phyloP scores from a whole-genome alignment of 768 basidiomycete genomes.

The Pisolithus marmoratus region DNA sequence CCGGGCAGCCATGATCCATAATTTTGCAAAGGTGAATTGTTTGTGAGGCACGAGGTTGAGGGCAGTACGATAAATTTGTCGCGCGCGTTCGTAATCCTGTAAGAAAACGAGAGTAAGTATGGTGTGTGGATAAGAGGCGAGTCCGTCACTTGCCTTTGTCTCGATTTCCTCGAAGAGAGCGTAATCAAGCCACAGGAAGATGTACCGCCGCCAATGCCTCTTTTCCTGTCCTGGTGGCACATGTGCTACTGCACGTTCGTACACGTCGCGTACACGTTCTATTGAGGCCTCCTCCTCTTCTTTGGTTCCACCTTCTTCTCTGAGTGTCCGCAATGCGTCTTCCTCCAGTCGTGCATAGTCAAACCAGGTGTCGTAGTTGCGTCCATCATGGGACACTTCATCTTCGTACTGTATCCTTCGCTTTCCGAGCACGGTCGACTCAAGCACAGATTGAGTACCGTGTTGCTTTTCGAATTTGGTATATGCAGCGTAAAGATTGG shows the following conservation, averaged over 20 bases:
- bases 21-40: constrained; percentile 94
- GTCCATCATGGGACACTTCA: constrained; percentile 83
- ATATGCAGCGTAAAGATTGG: constrained; percentile 81
- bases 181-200: constrained; percentile 93
- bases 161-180: constrained; percentile 97
- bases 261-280: constrained; percentile 81
- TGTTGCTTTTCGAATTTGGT: constrained; percentile 99
- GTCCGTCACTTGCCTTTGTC: constrained; percentile 56
- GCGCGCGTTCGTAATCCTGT: constrained; percentile 77
- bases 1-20: constrained; percentile 89
- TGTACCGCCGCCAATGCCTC: constrained; percentile 84
- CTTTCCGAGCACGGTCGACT: constrained; percentile 92
- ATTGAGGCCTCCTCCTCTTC: constrained; percentile 63
- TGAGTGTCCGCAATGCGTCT: constrained; percentile 70
- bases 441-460: constrained; percentile 81
- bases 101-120: constrained; percentile 1
- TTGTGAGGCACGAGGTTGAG: constrained; percentile 90
- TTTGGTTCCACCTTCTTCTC: constrained; percentile 64
- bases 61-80: constrained; percentile 91
- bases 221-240: constrained; percentile 94
- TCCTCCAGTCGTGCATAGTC: constrained; percentile 94
- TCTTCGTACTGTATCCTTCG: constrained; percentile 99
- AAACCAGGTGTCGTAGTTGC: constrained; percentile 98
- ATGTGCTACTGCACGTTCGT: constrained; percentile 92
- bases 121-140: neutral